Evolutionary conservation across 2,329 filamentous ascomycete species (phyloP).

Genomic region (Fusarium luffae): DNA sequence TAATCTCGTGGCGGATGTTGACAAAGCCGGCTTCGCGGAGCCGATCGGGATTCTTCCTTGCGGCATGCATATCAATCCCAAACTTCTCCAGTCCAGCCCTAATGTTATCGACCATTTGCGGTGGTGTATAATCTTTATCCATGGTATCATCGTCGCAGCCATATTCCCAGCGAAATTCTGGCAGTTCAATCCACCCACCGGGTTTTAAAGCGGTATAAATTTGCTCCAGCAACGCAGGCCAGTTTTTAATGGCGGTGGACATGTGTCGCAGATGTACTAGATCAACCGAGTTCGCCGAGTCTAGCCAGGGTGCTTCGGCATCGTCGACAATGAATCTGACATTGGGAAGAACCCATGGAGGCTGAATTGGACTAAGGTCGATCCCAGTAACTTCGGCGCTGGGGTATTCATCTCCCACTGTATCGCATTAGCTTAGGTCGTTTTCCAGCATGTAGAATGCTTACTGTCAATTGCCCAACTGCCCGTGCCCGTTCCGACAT

Average conservation of each 20-base stretch:
- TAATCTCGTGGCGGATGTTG: conserved; percentile 52
- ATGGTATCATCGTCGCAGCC: conserved; percentile 48
- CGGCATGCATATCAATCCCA: conserved; percentile 47
- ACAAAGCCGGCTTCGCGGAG: conserved; percentile 53
- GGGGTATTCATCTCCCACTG: conserved; percentile 54
- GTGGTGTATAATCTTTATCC: conserved; percentile 41
- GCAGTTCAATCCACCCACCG: conserved; percentile 60
- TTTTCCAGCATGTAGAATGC: background rate
- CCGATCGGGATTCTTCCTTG: conserved; percentile 46
- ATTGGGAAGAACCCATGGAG: conserved; percentile 55
- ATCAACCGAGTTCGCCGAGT: conserved; percentile 40
- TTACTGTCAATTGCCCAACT: conserved; percentile 60
- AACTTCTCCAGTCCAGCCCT: conserved; percentile 45
- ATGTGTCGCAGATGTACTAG: conserved; percentile 49
- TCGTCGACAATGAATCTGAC: conserved; percentile 55
- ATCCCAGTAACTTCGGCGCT: conserved; percentile 53
- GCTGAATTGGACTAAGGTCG: conserved; percentile 55
- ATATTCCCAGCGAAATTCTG: conserved; percentile 47
- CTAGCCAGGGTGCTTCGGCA: conserved; percentile 48
- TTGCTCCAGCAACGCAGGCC: conserved; percentile 34
- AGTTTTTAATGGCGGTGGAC: conserved; percentile 51
- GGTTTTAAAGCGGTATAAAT: conserved; percentile 51
- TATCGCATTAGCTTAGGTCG: background rate
- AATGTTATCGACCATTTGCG: conserved; percentile 46
- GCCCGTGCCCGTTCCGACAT: conserved; percentile 52